Conservation (phyloP, 352 stramenopile genomes). For the Pythium coloratum region DNA sequence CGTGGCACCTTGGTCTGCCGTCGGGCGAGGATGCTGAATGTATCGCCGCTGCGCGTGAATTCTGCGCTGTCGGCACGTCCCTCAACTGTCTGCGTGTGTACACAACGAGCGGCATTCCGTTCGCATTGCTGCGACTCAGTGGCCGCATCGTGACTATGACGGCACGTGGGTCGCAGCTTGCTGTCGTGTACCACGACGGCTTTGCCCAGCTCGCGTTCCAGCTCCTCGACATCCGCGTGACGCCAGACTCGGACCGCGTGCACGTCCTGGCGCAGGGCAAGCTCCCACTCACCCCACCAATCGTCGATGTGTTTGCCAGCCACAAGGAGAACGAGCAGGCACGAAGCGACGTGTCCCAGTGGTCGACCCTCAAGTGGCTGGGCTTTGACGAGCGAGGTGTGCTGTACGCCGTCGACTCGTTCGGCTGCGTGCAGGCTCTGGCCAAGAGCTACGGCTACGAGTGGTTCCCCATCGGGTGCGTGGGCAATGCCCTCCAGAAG, state of each 20-base stretch:
- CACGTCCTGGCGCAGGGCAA: slow-evolving; percentile 41
- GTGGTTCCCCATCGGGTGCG: slow-evolving; percentile 74
- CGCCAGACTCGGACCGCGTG: slow-evolving; percentile 44
- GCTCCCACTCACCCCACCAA: slow-evolving; percentile 59
- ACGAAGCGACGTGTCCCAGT: slow-evolving; percentile 44
- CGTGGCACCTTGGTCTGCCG: slow-evolving; percentile 71
- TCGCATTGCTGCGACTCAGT: slow-evolving; percentile 57
- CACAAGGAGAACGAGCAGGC: slow-evolving; percentile 62
- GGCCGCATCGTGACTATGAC: slow-evolving; percentile 77
- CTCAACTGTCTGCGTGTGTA: slow-evolving; percentile 73
- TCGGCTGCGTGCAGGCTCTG: slow-evolving; percentile 64
- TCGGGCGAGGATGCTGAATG: slow-evolving; percentile 74
- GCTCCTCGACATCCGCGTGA: slow-evolving; percentile 48
- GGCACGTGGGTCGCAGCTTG: slow-evolving; percentile 49
- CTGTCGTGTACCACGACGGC: slow-evolving; percentile 66
- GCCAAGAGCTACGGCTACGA: slow-evolving; percentile 51
- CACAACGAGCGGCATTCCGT: slow-evolving; percentile 65
- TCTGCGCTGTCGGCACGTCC: slow-evolving; percentile 76
- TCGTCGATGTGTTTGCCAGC: slow-evolving; percentile 64
- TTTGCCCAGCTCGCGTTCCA: slow-evolving; percentile 53
- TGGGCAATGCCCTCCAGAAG: slow-evolving; percentile 60
- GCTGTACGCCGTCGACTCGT: slow-evolving; percentile 71
- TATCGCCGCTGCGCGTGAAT: slow-evolving; percentile 56
- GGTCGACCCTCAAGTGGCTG: slow-evolving; percentile 66
- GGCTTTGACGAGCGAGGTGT: slow-evolving; percentile 76